phyloP scores from a whole-genome alignment of 768 basidiomycete species.

The Rhodotorula toruloides region DNA sequence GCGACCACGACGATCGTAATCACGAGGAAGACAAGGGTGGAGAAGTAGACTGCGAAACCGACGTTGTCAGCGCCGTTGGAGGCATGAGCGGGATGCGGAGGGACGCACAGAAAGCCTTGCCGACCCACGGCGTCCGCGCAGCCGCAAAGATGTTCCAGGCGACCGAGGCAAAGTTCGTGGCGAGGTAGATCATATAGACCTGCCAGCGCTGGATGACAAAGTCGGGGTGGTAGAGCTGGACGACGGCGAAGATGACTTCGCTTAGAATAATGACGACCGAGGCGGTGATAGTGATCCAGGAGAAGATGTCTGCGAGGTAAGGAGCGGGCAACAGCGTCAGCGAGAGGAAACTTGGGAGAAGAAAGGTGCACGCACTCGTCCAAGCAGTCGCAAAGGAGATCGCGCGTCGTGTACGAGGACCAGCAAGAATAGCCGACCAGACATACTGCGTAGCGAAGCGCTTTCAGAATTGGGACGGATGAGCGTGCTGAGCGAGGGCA shows the following conservation, averaged over 20 bases:
- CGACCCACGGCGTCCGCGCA: conserved; percentile 1
- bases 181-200: conserved; percentile 22
- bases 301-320: too few species aligned
- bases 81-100: neutral
- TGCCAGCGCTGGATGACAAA: conserved; percentile 19
- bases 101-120: conserved; percentile 11
- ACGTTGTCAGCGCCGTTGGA: neutral
- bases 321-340: too few species aligned
- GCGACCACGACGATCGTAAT: conserved; percentile 2
- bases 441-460: too few species aligned
- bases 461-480: too few species aligned
- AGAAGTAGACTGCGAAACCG: neutral
- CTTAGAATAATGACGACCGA: conserved; percentile 13
- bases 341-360: too few species aligned
- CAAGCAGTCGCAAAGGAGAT: neutral
- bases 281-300: conserved; percentile 1
- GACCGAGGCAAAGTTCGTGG: neutral
- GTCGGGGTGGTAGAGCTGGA: conserved; percentile 11
- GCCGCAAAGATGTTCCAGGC: conserved; percentile 5
- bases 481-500: too few species aligned
- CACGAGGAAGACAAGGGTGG: conserved; percentile 12
- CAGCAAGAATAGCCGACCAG: neutral
- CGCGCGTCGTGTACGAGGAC: neutral
- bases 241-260: conserved; percentile 15
- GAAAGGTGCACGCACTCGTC: too few species aligned